phyloP scores from a whole-genome alignment of 2,329 filamentous ascomycete genomes.

The Fusarium sp. region DNA sequence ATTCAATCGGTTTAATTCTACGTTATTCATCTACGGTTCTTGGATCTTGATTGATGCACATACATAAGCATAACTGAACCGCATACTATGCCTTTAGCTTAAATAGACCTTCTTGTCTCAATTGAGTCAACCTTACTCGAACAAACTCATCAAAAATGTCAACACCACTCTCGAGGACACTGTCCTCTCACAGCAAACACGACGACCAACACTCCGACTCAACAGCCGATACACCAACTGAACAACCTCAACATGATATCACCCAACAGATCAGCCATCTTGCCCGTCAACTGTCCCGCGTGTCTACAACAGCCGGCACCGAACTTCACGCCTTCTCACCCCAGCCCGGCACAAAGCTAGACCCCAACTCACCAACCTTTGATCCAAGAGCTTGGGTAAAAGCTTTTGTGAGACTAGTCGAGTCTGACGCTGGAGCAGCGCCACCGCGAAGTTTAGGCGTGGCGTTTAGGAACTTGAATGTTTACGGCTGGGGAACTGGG shows the following conservation, averaged over 20 bases:
- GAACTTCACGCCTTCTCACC: conserved; percentile 36
- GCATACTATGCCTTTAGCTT: background rate
- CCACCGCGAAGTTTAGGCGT: conserved; percentile 40
- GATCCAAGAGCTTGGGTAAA: conserved; percentile 41
- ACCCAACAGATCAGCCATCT: conserved; percentile 16
- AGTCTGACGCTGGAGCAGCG: conserved; percentile 38
- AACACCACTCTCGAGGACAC: background rate
- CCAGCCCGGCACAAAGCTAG: conserved; percentile 28
- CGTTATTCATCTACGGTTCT: background rate
- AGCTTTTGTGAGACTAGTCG: conserved; percentile 39
- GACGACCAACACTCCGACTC: background rate
- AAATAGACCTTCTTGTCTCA: background rate
- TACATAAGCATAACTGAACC: background rate
- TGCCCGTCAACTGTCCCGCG: conserved; percentile 22
- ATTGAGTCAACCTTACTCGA: background rate
- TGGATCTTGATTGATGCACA: background rate
- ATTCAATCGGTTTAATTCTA: too few species aligned
- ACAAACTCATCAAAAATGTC: background rate
- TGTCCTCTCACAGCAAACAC: background rate
- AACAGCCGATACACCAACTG: background rate
- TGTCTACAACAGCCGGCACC: conserved; percentile 13
- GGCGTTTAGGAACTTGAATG: conserved; percentile 40
- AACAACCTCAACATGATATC: background rate
- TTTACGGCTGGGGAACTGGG: conserved; percentile 41
- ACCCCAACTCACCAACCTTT: conserved; percentile 41